Evolutionary conservation across 2,329 filamentous ascomycete species (phyloP).

Genomic region (Calonectria hawksworthii): DNA sequence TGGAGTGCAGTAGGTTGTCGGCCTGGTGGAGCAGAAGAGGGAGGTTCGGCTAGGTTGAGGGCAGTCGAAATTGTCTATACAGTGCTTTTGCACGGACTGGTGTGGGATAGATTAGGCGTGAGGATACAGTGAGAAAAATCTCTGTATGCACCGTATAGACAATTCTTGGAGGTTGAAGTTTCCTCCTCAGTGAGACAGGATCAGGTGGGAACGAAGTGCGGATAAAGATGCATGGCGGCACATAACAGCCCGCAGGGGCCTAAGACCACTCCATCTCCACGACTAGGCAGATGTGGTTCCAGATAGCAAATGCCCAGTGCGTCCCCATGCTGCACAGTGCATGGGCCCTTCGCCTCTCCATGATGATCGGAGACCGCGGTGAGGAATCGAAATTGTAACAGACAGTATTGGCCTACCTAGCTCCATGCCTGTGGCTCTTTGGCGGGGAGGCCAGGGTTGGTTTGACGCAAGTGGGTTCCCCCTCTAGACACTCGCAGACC

Average conservation of each 20-base stretch:
- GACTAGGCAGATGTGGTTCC: constrained; percentile 32
- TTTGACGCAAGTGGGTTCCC: constrained; percentile 3
- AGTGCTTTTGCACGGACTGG: constrained; percentile 36
- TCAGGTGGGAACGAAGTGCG: constrained; percentile 34
- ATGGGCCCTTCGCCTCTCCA: background rate
- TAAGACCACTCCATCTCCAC: background rate
- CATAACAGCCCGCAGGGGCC: constrained; percentile 1
- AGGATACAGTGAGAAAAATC: constrained; percentile 33
- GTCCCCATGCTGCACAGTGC: background rate
- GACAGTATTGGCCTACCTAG: background rate
- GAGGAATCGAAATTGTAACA: constrained; percentile 17
- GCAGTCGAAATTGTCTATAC: constrained; percentile 44
- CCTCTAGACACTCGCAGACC: background rate
- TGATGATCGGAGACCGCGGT: constrained; percentile 7
- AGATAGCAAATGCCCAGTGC: constrained; percentile 40
- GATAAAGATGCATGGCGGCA: constrained; percentile 44
- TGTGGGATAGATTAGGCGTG: background rate
- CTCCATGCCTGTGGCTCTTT: background rate
- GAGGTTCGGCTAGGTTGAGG: constrained; percentile 30
- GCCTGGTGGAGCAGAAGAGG: constrained; percentile 43
- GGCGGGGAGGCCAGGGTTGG: background rate
- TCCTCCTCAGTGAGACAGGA: constrained; percentile 29
- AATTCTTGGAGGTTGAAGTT: constrained; percentile 45
- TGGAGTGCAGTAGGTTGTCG: constrained; percentile 44
- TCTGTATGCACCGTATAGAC: constrained; percentile 47